A percentile compares a stretch with the other conserved stretches of the same genome.
These are phyloP conservation scores for Leccinellum rugosiceps DNA, from an alignment of 768 basidiomycete genomes.

Conservation along the genomic window DNA sequence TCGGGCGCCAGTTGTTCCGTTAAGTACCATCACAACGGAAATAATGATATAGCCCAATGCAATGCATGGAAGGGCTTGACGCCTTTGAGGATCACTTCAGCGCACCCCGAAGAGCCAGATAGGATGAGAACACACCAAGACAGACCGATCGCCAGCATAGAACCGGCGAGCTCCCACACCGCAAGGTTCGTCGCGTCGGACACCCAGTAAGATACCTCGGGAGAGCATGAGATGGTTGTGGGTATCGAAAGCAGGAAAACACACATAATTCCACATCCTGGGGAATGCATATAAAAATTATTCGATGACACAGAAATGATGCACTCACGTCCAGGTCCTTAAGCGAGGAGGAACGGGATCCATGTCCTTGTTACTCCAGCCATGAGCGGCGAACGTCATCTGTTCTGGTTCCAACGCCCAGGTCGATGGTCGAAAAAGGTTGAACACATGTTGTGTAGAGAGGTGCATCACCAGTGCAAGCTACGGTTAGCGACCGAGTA, in stretches of 20 bases:
- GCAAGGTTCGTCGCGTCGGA: slow-evolving; percentile 39
- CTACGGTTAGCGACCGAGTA: neutral
- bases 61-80: slow-evolving; percentile 66
- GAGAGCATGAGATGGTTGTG: slow-evolving; percentile 13
- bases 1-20: slow-evolving; percentile 75
- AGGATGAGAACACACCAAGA: slow-evolving; percentile 46
- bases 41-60: slow-evolving; percentile 73
- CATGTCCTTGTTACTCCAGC: slow-evolving; percentile 76
- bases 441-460: neutral
- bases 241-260: slow-evolving; percentile 42
- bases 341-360: slow-evolving; percentile 60
- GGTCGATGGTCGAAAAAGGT: slow-evolving; percentile 18
- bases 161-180: slow-evolving; percentile 52
- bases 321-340: slow-evolving; percentile 55
- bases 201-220: slow-evolving; percentile 29
- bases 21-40: slow-evolving; percentile 68
- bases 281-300: neutral
- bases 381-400: slow-evolving; percentile 55
- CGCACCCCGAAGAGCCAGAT: neutral
- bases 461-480: slow-evolving; percentile 8
- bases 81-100: slow-evolving; percentile 36
- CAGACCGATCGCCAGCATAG: slow-evolving; percentile 72
- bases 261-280: slow-evolving; percentile 58
- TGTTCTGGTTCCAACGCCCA: slow-evolving; percentile 21
- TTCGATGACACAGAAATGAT: neutral